Percentiles rank a stretch among this genome's conserved stretches.
Conservation (phyloP, 371 early-diverging fungal genomes). For the Mucor saturninus region DNA sequence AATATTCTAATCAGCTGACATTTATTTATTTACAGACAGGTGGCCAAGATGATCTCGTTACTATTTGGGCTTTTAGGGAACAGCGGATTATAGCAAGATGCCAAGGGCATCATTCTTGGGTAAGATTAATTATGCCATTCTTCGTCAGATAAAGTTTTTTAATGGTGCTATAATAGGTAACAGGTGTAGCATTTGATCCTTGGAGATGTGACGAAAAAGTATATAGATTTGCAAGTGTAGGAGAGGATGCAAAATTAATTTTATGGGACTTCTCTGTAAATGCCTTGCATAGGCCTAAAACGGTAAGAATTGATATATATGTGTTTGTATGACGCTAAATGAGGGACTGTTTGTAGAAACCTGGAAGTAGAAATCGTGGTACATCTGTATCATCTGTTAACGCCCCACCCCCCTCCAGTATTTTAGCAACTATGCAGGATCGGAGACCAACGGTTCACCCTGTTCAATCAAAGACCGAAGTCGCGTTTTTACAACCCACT, state of each 20-base stretch:
- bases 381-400: slow-evolving; percentile 47
- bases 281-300: slow-evolving; percentile 75
- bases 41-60: slow-evolving; percentile 95
- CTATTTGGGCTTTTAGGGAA: slow-evolving; percentile 87
- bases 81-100: slow-evolving; percentile 86
- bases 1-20: neutral
- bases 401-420: slow-evolving; percentile 31
- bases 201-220: slow-evolving; percentile 82
- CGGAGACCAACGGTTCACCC: slow-evolving; percentile 55
- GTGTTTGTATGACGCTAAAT: neutral
- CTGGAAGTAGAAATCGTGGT: slow-evolving; percentile 38
- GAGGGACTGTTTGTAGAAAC: slow-evolving; percentile 15
- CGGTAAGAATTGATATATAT: slow-evolving; percentile 35
- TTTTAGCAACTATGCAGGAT: slow-evolving; percentile 27
- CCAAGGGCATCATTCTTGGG: slow-evolving; percentile 95
- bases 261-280: slow-evolving; percentile 93
- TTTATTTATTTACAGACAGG: slow-evolving; percentile 58
- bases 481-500: slow-evolving; percentile 83
- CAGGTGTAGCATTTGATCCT: slow-evolving; percentile 88
- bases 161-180: slow-evolving; percentile 51
- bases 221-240: slow-evolving; percentile 90
- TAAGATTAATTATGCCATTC: slow-evolving; percentile 28
- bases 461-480: slow-evolving; percentile 67
- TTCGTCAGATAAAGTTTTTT: neutral
- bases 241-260: slow-evolving; percentile 85